A percentile compares a stretch with the other conserved stretches of the same genome.
These are phyloP conservation scores for Ammopiptanthus mongolicus DNA, from an alignment of 306 rosid species.

Conservation along the genomic window DNA sequence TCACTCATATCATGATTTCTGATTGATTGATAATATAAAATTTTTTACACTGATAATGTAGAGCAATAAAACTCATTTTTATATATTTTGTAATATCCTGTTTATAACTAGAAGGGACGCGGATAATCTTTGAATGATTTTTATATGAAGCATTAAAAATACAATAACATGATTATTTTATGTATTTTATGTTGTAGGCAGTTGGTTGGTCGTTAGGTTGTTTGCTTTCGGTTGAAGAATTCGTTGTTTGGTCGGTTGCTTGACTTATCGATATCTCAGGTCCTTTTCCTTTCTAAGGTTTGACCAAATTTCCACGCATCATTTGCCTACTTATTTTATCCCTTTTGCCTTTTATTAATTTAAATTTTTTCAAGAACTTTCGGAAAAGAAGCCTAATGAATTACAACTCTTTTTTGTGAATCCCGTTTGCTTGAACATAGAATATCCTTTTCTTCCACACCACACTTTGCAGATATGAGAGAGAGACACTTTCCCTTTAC, in stretches of 20 bases:
- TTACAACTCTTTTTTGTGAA: constrained; percentile 11
- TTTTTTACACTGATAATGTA: too few relatives aligned
- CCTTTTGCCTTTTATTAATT: not conserved
- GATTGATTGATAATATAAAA: too few relatives aligned
- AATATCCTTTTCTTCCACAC: constrained; percentile 53
- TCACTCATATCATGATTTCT: too few relatives aligned
- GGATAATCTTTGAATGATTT: constrained; percentile 2
- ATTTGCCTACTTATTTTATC: not conserved
- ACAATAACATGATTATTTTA: not conserved
- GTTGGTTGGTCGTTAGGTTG: constrained; percentile 65
- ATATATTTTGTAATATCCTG: too few relatives aligned
- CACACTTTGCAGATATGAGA: constrained; percentile 2
- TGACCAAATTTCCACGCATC: constrained; percentile 35
- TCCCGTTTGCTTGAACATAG: constrained; percentile 5
- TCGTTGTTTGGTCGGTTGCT: constrained; percentile 45
- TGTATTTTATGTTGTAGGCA: constrained; percentile 22
- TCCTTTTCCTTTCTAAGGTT: constrained; percentile 36
- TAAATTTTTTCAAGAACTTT: constrained; percentile 29
- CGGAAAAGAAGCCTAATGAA: constrained; percentile 32
- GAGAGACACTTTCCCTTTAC: not conserved
- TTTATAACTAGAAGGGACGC: not conserved
- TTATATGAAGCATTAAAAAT: not conserved
- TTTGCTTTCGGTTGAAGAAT: constrained; percentile 63
- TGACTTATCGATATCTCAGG: constrained; percentile 30
- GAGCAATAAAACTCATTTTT: too few relatives aligned